Evolutionary conservation across 495 filamentous ascomycete genomes (phyloP).

Genomic region (Aspergillus bertholletiae): DNA sequence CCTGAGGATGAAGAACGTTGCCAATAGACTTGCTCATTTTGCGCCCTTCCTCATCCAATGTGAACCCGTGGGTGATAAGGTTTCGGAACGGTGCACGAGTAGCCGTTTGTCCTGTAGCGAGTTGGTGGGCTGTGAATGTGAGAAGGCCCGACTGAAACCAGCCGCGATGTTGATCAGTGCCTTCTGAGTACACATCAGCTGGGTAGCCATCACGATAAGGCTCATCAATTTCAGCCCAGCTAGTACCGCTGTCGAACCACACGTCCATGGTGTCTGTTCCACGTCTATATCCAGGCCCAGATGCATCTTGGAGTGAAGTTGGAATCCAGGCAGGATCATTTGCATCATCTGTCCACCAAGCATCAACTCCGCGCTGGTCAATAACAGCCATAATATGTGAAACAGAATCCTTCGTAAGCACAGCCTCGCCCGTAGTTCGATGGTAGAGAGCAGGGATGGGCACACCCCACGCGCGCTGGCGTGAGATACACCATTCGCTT

Average conservation of each 20-base stretch:
- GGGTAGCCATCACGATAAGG: slow-evolving; percentile 44
- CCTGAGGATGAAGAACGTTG: slow-evolving; percentile 75
- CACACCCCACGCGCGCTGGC: slow-evolving; percentile 93
- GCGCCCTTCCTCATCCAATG: slow-evolving; percentile 77
- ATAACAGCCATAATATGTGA: slow-evolving; percentile 81
- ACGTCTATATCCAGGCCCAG: slow-evolving; percentile 52
- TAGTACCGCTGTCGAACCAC: slow-evolving; percentile 98
- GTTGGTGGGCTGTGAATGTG: slow-evolving; percentile 66
- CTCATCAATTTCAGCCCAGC: slow-evolving; percentile 66
- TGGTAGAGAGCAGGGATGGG: slow-evolving; percentile 91
- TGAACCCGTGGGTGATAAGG: slow-evolving; percentile 93
- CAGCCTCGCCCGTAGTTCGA: slow-evolving; percentile 57
- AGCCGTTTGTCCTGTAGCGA: slow-evolving; percentile 35
- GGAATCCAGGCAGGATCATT: slow-evolving; percentile 74
- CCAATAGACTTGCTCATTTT: slow-evolving; percentile 99
- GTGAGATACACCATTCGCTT: slow-evolving; percentile 98
- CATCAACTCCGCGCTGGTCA: slow-evolving; percentile 71
- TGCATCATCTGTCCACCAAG: slow-evolving; percentile 85
- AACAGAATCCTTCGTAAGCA: slow-evolving; percentile 75
- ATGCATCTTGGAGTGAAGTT: slow-evolving; percentile 43
- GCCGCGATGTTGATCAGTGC: slow-evolving; percentile 90
- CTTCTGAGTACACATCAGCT: slow-evolving; percentile 90
- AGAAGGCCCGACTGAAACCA: slow-evolving; percentile 99
- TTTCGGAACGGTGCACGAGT: slow-evolving; percentile 68
- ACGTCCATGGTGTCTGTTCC: slow-evolving; percentile 99